Percentiles rank a stretch among this genome's conserved stretches.
phyloP scores from a whole-genome alignment of 1,139 yeast genomes.

The Protomyces macrosporus region DNA sequence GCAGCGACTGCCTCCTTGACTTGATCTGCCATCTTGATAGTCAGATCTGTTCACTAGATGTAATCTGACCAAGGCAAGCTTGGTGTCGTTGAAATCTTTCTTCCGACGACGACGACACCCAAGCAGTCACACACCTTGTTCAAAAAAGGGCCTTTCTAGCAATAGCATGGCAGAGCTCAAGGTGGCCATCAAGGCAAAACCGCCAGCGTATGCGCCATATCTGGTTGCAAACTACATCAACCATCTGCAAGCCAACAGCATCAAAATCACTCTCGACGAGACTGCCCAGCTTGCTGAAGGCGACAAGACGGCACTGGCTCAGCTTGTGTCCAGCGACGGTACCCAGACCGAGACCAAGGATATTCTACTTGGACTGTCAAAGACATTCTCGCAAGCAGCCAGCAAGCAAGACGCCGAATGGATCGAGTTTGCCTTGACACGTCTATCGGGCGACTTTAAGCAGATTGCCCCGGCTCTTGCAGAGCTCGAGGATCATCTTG shows the following conservation, averaged over 20 bases:
- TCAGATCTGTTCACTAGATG: background rate
- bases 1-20: conserved; percentile 19
- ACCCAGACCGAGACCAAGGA: conserved; percentile 1
- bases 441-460: conserved; percentile 82
- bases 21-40: conserved; percentile 3
- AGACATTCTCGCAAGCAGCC: background rate
- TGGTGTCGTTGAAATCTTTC: background rate
- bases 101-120: background rate
- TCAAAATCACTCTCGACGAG: conserved; percentile 6
- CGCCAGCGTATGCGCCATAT: conserved; percentile 17
- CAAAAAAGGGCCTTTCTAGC: background rate
- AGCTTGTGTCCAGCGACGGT: background rate
- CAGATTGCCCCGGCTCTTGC: conserved; percentile 73
- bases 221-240: conserved; percentile 11
- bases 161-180: conserved; percentile 10
- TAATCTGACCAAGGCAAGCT: background rate
- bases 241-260: background rate
- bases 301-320: conserved; percentile 5
- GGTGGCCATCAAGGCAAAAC: conserved; percentile 16
- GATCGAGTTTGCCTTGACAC: conserved; percentile 63
- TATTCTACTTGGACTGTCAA: background rate
- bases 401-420: conserved; percentile 43
- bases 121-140: background rate
- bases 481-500: conserved; percentile 72
- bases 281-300: conserved; percentile 10